These are phyloP conservation scores for Hanseniaspora thailandica DNA, from an alignment of 805 yeast species.

Conservation along the genomic window DNA sequence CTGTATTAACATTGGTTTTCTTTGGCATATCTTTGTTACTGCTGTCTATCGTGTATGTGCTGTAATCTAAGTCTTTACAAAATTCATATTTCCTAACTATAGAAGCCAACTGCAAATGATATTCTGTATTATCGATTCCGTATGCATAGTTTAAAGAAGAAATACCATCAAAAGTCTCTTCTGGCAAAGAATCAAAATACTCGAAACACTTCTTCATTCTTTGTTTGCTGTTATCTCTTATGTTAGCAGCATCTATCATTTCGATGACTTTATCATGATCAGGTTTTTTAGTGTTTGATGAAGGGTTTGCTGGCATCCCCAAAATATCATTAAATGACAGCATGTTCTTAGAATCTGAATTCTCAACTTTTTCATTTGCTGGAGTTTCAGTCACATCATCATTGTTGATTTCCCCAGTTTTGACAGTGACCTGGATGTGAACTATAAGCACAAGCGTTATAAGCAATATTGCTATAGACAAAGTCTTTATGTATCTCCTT, in stretches of 20 bases:
- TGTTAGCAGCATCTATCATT: background rate
- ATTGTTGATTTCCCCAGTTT: background rate
- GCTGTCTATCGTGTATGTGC: background rate
- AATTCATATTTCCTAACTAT: conserved; percentile 1
- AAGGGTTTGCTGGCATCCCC: background rate
- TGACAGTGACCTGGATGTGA: background rate
- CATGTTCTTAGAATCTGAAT: background rate
- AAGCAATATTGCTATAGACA: background rate
- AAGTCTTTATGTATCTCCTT: background rate
- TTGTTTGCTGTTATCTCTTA: background rate
- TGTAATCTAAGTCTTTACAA: conserved; percentile 9
- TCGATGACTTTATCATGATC: background rate
- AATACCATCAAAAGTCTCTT: background rate
- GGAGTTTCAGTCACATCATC: background rate
- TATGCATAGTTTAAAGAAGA: background rate
- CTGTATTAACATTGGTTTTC: background rate
- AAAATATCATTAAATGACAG: conserved; percentile 10
- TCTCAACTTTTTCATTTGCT: background rate
- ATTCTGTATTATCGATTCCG: background rate
- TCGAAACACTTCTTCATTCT: conserved; percentile 1
- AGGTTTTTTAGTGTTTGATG: background rate
- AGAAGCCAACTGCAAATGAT: background rate
- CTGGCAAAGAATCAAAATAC: background rate
- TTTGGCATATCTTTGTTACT: background rate
- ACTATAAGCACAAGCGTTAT: background rate